A percentile compares a stretch with the other conserved stretches of the same genome.
phyloP scores from a whole-genome alignment of 805 yeast genomes.

The Kluyveromyces siamensis region DNA sequence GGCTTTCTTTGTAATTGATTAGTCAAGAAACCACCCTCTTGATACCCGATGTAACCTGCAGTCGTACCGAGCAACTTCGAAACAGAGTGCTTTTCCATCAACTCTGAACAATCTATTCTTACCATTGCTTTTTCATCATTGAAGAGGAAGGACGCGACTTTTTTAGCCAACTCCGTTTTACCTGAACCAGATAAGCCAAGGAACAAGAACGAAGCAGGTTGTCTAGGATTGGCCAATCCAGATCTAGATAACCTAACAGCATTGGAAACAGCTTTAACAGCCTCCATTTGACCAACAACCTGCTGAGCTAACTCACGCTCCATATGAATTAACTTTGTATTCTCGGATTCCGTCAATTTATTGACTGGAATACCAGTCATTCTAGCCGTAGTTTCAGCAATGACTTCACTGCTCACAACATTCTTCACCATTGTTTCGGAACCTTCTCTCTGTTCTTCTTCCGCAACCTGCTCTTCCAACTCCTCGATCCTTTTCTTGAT shows the following conservation, averaged over 20 bases:
- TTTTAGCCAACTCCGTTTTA: slow-evolving; percentile 96
- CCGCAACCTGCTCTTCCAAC: slow-evolving; percentile 69
- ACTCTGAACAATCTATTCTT: slow-evolving; percentile 94
- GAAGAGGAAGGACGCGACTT: slow-evolving; percentile 90
- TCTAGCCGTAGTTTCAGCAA: slow-evolving; percentile 95
- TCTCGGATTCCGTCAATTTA: slow-evolving; percentile 92
- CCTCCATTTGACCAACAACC: slow-evolving; percentile 94
- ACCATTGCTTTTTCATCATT: slow-evolving; percentile 96
- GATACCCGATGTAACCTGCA: slow-evolving; percentile 95
- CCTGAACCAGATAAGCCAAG: slow-evolving; percentile 96
- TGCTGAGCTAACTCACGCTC: slow-evolving; percentile 71
- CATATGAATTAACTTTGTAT: slow-evolving; percentile 88
- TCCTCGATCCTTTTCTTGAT: slow-evolving; percentile 64
- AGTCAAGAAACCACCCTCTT: slow-evolving; percentile 94
- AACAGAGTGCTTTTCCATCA: slow-evolving; percentile 91
- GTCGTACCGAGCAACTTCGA: slow-evolving; percentile 95
- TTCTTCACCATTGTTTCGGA: slow-evolving; percentile 67
- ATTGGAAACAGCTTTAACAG: slow-evolving; percentile 92
- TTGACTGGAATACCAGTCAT: slow-evolving; percentile 95
- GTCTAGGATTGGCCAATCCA: slow-evolving; percentile 92
- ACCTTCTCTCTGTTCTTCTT: slow-evolving; percentile 57
- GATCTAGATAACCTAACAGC: slow-evolving; percentile 90
- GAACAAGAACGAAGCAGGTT: slow-evolving; percentile 92
- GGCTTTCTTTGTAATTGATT: slow-evolving; percentile 88
- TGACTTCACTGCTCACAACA: slow-evolving; percentile 85